Conservation (phyloP, 2,329 filamentous ascomycete species). For the Colletotrichum plurivorum region DNA sequence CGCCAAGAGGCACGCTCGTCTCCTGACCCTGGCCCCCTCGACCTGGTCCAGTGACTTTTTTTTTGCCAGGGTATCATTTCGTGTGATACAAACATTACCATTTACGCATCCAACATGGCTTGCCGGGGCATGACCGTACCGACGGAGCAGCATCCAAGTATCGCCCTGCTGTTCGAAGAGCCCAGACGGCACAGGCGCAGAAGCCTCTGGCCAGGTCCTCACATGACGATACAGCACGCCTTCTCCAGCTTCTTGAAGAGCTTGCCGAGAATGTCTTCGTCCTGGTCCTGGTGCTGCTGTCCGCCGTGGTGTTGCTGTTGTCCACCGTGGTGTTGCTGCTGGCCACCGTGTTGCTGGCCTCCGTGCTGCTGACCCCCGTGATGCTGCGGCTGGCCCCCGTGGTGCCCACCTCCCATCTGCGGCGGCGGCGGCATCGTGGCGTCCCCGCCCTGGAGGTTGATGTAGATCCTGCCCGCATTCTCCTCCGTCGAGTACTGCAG, state of each 20-base stretch:
- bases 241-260: slow-evolving; percentile 76
- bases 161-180: too few species aligned
- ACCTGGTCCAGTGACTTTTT: slow-evolving; percentile 17
- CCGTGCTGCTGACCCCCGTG: slow-evolving; percentile 52
- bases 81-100: slow-evolving; percentile 25
- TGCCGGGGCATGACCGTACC: not conserved
- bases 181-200: not conserved
- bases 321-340: slow-evolving; percentile 48
- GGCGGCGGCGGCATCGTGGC: slow-evolving; percentile 61
- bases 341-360: slow-evolving; percentile 56
- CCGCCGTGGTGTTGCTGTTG: slow-evolving; percentile 54
- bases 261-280: slow-evolving; percentile 73
- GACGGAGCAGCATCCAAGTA: too few species aligned
- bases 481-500: slow-evolving; percentile 88
- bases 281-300: slow-evolving; percentile 62
- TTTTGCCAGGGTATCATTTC: slow-evolving; percentile 16
- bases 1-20: slow-evolving; percentile 18
- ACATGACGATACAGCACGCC: slow-evolving; percentile 84
- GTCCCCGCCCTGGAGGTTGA: slow-evolving; percentile 84
- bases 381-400: slow-evolving; percentile 54
- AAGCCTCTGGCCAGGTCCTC: not conserved
- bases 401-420: slow-evolving; percentile 54
- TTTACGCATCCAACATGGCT: slow-evolving; percentile 10
- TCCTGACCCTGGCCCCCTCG: not conserved
- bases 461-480: slow-evolving; percentile 90